Percentiles rank a stretch among this genome's conserved stretches.
phyloP scores from a whole-genome alignment of 257 asterid genomes.

The Lavandula angustifolia region DNA sequence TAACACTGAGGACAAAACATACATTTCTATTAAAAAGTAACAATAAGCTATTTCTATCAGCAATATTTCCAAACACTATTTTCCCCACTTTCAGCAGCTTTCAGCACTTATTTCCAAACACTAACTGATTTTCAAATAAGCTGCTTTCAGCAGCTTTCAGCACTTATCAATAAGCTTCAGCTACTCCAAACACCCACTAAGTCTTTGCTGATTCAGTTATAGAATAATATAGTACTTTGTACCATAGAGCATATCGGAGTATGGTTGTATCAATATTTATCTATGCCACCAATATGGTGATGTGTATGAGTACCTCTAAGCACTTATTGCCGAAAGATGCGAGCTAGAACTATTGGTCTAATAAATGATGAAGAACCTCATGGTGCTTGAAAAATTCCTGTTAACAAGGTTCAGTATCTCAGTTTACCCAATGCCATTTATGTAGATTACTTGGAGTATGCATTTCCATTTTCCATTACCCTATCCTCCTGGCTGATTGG shows the following conservation, averaged over 20 bases:
- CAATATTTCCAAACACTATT: no score
- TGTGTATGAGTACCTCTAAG: neutral
- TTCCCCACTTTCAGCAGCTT: no score
- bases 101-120: no score
- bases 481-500: conserved; percentile 18
- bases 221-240: conserved; percentile 22
- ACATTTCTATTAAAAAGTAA: no score
- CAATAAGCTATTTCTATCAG: no score
- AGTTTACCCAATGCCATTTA: neutral
- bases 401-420: conserved; percentile 5
- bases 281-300: neutral
- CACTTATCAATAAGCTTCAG: no score
- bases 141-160: no score
- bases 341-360: conserved; percentile 7
- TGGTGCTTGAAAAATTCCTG: conserved; percentile 5
- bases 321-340: conserved; percentile 2
- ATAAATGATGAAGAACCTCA: conserved; percentile 16
- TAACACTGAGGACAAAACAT: no score
- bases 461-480: neutral
- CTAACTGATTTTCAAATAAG: no score
- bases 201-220: neutral
- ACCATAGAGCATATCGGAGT: neutral
- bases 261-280: neutral
- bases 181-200: no score
- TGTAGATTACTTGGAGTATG: no score